Evolutionary conservation across 2,329 filamentous ascomycete genomes (phyloP).

Genomic region (Ophiostoma sp.): DNA sequence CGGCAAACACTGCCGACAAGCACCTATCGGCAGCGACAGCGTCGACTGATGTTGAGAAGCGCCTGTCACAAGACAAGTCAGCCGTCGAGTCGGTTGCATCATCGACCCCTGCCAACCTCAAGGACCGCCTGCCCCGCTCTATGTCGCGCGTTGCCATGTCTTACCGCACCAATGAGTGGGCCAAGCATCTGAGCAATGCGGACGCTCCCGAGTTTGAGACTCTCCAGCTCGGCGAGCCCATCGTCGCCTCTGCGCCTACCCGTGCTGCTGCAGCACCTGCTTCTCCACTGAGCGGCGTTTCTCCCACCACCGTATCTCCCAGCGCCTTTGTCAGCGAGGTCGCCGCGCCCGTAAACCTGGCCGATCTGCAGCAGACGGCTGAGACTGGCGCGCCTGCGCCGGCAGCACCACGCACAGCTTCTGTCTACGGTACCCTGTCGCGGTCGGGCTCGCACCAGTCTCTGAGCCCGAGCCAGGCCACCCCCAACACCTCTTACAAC

Average conservation of each 20-base stretch:
- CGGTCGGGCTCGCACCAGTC: constrained; percentile 29
- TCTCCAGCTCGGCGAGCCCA: constrained; percentile 44
- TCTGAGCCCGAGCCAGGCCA: background rate
- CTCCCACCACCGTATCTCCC: background rate
- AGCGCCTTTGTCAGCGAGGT: constrained; percentile 41
- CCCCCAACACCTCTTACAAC: background rate
- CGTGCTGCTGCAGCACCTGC: background rate
- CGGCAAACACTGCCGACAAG: background rate
- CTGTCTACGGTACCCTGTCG: constrained; percentile 29
- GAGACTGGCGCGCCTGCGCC: constrained; percentile 44
- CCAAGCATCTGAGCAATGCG: constrained; percentile 76
- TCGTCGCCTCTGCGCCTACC: background rate
- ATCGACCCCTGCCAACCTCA: constrained; percentile 43
- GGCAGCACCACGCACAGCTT: constrained; percentile 32
- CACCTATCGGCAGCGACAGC: constrained; percentile 13
- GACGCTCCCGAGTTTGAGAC: constrained; percentile 65
- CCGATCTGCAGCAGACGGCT: constrained; percentile 61
- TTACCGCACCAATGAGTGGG: constrained; percentile 93
- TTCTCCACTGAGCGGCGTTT: constrained; percentile 14
- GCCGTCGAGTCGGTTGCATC: constrained; percentile 40
- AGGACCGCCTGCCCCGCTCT: constrained; percentile 60
- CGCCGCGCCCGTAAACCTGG: constrained; percentile 57
- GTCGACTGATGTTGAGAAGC: constrained; percentile 18
- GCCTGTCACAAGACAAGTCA: constrained; percentile 27
- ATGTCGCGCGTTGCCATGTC: constrained; percentile 72